Percentiles rank a stretch among this genome's conserved stretches.
These are phyloP conservation scores for Tagetes erecta DNA, from an alignment of 129 eudicot species.

Conservation along the genomic window DNA sequence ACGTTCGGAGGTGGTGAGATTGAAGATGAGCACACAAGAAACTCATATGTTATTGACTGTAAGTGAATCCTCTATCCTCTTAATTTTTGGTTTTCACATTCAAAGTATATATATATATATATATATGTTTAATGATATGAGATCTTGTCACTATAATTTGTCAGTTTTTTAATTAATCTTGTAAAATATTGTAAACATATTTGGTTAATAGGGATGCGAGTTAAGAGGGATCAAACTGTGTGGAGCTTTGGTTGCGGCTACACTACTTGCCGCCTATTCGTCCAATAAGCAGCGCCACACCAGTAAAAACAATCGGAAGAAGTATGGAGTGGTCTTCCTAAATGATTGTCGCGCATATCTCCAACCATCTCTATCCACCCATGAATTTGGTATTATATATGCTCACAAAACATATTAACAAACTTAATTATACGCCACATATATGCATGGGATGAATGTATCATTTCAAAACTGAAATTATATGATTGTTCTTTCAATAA, in stretches of 20 bases:
- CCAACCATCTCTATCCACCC: slow-evolving; percentile 45
- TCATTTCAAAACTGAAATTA: too few species aligned
- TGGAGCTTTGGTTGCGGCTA: slow-evolving; percentile 56
- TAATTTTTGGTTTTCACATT: too few species aligned
- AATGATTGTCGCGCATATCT: slow-evolving; percentile 56
- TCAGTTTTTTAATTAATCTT: background rate
- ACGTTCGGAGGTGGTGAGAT: slow-evolving; percentile 46
- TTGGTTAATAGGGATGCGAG: slow-evolving; percentile 46
- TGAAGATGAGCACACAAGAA: slow-evolving; percentile 38
- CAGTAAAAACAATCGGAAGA: slow-evolving; percentile 34
- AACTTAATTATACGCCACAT: background rate
- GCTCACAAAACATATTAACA: background rate
- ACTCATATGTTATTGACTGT: slow-evolving; percentile 47
- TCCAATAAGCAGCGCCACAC: slow-evolving; percentile 13
- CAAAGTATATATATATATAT: too few species aligned
- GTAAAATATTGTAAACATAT: too few species aligned
- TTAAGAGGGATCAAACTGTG: slow-evolving; percentile 55
- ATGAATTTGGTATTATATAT: slow-evolving; percentile 45
- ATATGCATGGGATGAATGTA: too few species aligned
- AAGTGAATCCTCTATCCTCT: slow-evolving; percentile 28
- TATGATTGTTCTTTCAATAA: too few species aligned
- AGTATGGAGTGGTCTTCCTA: slow-evolving; percentile 57
- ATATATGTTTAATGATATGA: too few species aligned
- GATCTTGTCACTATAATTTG: background rate
- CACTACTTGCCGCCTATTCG: slow-evolving; percentile 52